These are phyloP conservation scores for Tolypocladium nubicola DNA, from an alignment of 2,329 filamentous ascomycete genomes.

Conservation along the genomic window DNA sequence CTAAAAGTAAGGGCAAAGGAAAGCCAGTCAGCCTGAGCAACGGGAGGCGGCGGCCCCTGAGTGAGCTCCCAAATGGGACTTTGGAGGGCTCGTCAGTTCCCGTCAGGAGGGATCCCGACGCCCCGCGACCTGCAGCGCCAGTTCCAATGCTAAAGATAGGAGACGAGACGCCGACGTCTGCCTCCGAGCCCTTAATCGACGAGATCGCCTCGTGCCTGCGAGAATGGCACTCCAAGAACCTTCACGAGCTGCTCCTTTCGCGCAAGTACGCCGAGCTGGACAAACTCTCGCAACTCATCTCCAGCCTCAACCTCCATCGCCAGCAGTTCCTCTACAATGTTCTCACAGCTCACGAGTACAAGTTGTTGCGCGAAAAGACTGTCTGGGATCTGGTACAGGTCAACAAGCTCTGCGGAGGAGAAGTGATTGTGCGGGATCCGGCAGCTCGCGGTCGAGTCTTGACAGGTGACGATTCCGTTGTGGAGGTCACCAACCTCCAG, in stretches of 20 bases:
- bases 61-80: conserved; percentile 28
- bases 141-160: conserved; percentile 97
- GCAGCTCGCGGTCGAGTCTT: conserved; percentile 72
- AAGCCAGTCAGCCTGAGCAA: conserved; percentile 14
- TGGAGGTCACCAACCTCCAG: conserved; percentile 83
- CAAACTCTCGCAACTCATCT: conserved; percentile 68
- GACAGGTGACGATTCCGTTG: conserved; percentile 85
- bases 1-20: conserved; percentile 22
- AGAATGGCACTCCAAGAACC: conserved; percentile 96
- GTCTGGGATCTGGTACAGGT: conserved; percentile 93
- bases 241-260: conserved; percentile 81
- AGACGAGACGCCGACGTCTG: conserved; percentile 87
- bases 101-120: conserved; percentile 51
- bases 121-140: conserved; percentile 73
- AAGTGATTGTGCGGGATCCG: conserved; percentile 91
- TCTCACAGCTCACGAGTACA: conserved; percentile 75
- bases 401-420: conserved; percentile 87
- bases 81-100: conserved; percentile 34
- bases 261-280: conserved; percentile 75
- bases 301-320: conserved; percentile 72
- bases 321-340: conserved; percentile 92
- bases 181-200: conserved; percentile 84
- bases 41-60: conserved; percentile 19
- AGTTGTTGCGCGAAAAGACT: conserved; percentile 71
- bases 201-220: conserved; percentile 94